phyloP scores from a whole-genome alignment of 345 rosid genomes.

The Citrus trifoliata region DNA sequence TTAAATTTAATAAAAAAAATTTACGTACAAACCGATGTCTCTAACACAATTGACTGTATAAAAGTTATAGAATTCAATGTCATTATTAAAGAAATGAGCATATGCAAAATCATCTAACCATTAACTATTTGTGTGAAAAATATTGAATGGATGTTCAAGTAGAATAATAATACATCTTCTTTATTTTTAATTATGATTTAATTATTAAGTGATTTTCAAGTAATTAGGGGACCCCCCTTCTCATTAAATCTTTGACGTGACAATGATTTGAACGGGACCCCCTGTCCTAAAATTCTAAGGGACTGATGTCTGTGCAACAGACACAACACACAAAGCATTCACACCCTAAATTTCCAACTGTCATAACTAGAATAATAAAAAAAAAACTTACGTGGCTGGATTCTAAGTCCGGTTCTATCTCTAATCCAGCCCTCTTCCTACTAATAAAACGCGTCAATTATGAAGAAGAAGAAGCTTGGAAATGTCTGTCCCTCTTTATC shows the following conservation, averaged over 20 bases:
- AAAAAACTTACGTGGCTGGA: not conserved
- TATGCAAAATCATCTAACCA: too few relatives aligned
- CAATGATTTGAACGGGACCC: not conserved
- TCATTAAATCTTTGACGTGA: not conserved
- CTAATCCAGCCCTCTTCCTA: not conserved
- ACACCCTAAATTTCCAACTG: not conserved
- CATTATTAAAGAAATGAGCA: too few relatives aligned
- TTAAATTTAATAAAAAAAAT: too few relatives aligned
- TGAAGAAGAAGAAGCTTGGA: slow-evolving; percentile 5
- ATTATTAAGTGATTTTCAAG: too few relatives aligned
- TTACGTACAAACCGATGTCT: too few relatives aligned
- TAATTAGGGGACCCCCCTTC: not conserved
- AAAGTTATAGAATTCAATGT: too few relatives aligned
- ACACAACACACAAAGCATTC: not conserved
- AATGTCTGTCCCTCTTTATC: not conserved
- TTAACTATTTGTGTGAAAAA: too few relatives aligned
- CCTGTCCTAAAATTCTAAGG: not conserved
- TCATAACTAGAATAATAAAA: not conserved
- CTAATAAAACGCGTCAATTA: slow-evolving; percentile 2
- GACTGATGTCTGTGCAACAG: not conserved
- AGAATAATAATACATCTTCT: too few relatives aligned
- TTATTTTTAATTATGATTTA: too few relatives aligned
- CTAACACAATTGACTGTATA: too few relatives aligned
- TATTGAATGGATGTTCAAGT: too few relatives aligned
- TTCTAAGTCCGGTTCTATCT: not conserved